These are phyloP conservation scores for Astrocystis sublimbata DNA, from an alignment of 495 filamentous ascomycete species.

Conservation along the genomic window DNA sequence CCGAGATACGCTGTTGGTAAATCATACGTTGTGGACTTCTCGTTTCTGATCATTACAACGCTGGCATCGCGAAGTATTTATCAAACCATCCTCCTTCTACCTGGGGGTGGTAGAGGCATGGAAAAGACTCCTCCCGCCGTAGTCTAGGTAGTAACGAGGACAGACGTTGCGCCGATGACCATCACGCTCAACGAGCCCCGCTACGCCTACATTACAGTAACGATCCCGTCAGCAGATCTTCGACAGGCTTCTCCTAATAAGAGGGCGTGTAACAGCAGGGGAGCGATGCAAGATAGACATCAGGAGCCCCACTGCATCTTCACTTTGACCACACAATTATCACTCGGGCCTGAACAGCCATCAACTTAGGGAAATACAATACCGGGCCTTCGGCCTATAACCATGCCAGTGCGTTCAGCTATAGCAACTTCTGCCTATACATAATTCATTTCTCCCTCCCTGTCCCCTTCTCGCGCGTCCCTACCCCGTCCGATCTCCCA, in stretches of 20 bases:
- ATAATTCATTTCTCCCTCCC: conserved; percentile 17
- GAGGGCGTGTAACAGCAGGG: conserved; percentile 27
- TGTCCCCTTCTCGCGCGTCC: conserved; percentile 7
- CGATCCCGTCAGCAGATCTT: conserved; percentile 40
- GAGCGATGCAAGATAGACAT: conserved; percentile 33
- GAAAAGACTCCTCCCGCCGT: neutral
- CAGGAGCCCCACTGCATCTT: conserved; percentile 33
- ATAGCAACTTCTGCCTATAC: conserved; percentile 19
- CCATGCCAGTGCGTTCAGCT: conserved; percentile 8
- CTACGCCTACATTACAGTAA: conserved; percentile 28
- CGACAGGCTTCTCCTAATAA: conserved; percentile 31
- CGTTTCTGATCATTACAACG: neutral
- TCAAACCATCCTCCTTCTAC: neutral
- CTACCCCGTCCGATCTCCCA: conserved; percentile 14
- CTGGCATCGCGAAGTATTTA: neutral
- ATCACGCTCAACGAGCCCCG: conserved; percentile 33
- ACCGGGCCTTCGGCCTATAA: conserved; percentile 10
- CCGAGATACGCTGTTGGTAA: neutral
- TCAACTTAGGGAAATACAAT: conserved; percentile 8
- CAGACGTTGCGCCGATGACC: conserved; percentile 26
- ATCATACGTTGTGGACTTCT: conserved; percentile 1
- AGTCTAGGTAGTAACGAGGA: conserved; percentile 16
- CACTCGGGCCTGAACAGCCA: conserved; percentile 22
- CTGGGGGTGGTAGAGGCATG: neutral
- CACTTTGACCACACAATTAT: conserved; percentile 29